Evolutionary conservation across 1,284 basidiomycete species (phyloP), one percentile per base, ranked within the genome.

Genomic region (Trichosporon asahii): DNA sequence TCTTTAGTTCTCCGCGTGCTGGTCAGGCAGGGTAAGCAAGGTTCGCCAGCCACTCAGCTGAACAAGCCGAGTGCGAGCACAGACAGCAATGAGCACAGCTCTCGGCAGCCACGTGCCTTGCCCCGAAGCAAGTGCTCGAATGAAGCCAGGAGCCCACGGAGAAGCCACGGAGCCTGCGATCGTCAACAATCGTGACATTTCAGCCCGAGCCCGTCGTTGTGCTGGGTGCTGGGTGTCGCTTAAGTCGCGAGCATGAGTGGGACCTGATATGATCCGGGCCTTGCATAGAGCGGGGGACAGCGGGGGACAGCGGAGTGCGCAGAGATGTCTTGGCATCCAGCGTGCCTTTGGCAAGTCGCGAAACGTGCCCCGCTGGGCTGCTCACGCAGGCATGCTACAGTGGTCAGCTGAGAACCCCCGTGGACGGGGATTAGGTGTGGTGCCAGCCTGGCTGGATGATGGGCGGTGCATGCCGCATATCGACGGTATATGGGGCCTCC

Each of bases 371-470:
- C 18, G 40, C 40, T 12, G 9, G 40, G 40, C n/a, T n/a, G n/a
- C n/a, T n/a, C n/a, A n/a, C 40, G 40, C 40, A 7, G 18, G 9
- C 3, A 18, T 44, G 40, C n/a, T n/a, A n/a, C n/a, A n/a, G 57
- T 11, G 2, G 27, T 61, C 57, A 61, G 57, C 57, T 61, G 57
- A 33, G 57, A 61, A 61, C 57, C 57, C 57, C 57, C 57, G 57
- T 61, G 57, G 57, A 31, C 57, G 57, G 57, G 27, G 57, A 61
- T 61, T 61, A 31, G 27, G 27, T 15, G 25, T 31, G 6, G 27
- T 46, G 44, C 44, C 49, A 23, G 21, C 5, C 49, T 53, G 57
- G 1, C 27, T 29, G 27, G 29, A 8, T 33, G 15, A 4, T n/a
- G 57, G 57, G 35, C 57, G 57, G 57, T 18, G 27, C n/a, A n/a